Conservation (phyloP, 2,329 filamentous ascomycete genomes). For the Apiospora hydei region DNA sequence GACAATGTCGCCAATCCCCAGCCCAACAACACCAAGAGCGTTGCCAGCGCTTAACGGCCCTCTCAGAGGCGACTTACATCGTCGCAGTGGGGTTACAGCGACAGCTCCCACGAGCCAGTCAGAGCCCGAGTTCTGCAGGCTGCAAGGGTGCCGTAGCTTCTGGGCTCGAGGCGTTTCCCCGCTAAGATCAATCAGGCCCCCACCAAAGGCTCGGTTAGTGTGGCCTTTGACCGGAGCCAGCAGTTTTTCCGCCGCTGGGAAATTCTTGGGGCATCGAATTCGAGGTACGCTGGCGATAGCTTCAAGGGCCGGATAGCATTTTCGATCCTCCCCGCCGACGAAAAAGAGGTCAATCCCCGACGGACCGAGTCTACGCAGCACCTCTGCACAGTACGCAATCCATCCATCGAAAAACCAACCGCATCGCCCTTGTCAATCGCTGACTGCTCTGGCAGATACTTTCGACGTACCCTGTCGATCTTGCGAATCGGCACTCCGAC, state of each 20-base stretch:
- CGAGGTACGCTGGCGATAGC: slow-evolving; percentile 1
- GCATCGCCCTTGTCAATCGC: background rate
- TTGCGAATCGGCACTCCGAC: background rate
- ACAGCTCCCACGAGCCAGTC: slow-evolving; percentile 8
- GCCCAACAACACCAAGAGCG: slow-evolving; percentile 2
- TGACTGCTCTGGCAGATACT: background rate
- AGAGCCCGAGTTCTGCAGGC: background rate
- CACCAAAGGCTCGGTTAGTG: background rate
- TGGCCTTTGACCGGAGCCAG: background rate
- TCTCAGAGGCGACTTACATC: slow-evolving; percentile 22
- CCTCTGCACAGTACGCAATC: background rate
- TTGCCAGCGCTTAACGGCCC: slow-evolving; percentile 22
- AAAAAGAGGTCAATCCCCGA: background rate
- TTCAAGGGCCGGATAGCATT: background rate
- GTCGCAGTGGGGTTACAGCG: slow-evolving; percentile 4
- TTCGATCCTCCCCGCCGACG: background rate
- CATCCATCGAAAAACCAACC: background rate
- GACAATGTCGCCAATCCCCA: slow-evolving; percentile 3
- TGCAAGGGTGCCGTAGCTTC: background rate
- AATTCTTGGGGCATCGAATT: slow-evolving; percentile 4
- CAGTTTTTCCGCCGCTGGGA: slow-evolving; percentile 19
- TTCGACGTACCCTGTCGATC: background rate
- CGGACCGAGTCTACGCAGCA: background rate
- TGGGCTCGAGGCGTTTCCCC: background rate
- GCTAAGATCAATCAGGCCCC: background rate